Percentiles rank a stretch among this genome's conserved stretches.
Conservation (phyloP, 73 alveolate genomes). For the Tetrahymena thermophila region DNA sequence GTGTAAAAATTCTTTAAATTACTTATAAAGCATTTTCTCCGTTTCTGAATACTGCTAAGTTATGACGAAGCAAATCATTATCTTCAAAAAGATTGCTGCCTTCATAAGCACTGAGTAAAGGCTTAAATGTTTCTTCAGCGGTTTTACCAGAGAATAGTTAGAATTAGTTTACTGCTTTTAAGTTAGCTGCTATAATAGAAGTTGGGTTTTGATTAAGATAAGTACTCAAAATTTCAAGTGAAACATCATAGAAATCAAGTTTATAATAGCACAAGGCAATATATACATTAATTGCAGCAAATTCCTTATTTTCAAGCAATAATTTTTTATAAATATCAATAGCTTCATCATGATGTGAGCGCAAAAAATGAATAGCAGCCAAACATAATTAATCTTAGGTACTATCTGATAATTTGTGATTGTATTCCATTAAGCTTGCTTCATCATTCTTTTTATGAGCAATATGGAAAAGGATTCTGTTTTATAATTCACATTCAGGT, state of each 20-base stretch:
- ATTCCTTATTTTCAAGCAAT: constrained; percentile 80
- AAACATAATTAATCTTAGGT: constrained; percentile 85
- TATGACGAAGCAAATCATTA: constrained; percentile 92
- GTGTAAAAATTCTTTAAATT: too few species aligned
- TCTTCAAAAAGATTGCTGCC: constrained; percentile 94
- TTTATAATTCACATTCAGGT: constrained; percentile 48
- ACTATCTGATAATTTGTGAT: constrained; percentile 67
- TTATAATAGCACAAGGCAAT: constrained; percentile 97
- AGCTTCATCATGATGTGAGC: constrained; percentile 81
- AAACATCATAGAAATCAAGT: constrained; percentile 94
- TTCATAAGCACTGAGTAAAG: constrained; percentile 61
- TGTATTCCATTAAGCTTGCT: constrained; percentile 76
- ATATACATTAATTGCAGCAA: constrained; percentile 86
- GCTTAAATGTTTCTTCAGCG: constrained; percentile 92
- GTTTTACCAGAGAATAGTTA: constrained; percentile 93
- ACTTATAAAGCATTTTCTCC: constrained; percentile 93
- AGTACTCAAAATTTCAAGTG: constrained; percentile 83
- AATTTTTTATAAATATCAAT: constrained; percentile 77
- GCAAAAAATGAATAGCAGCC: constrained; percentile 95
- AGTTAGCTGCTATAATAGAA: constrained; percentile 84
- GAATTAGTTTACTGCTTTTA: constrained; percentile 97
- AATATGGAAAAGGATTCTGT: constrained; percentile 81
- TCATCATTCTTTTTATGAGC: constrained; percentile 96
- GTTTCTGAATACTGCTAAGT: constrained; percentile 92
- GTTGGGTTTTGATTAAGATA: constrained; percentile 70